A percentile compares a stretch with the other conserved stretches of the same genome.
Evolutionary conservation across 768 basidiomycete species (phyloP).

Genomic region (Pleurotus tuber-regium): DNA sequence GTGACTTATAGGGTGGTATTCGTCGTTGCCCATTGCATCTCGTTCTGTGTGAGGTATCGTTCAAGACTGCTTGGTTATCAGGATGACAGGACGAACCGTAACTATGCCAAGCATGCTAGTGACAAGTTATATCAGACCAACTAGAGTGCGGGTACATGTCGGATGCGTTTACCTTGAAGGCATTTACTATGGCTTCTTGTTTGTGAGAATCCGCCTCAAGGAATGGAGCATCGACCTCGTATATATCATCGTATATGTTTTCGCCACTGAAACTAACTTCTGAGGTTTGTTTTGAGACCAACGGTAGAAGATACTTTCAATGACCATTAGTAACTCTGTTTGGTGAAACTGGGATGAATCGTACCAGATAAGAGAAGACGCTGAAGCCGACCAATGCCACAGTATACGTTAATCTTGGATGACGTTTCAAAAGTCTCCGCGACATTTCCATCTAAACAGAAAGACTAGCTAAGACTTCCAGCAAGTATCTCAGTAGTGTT

Average conservation of each 20-base stretch:
- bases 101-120: slow-evolving; percentile 6
- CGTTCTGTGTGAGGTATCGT: background rate
- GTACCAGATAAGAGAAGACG: background rate
- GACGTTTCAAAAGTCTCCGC: background rate
- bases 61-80: background rate
- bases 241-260: background rate
- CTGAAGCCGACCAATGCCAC: background rate
- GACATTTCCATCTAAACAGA: too few species aligned
- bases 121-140: background rate
- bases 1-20: slow-evolving; percentile 83
- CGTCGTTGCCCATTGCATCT: slow-evolving; percentile 63
- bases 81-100: background rate
- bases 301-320: background rate
- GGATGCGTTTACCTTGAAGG: background rate
- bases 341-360: background rate
- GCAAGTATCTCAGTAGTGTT: too few species aligned
- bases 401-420: background rate
- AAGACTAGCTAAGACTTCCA: too few species aligned
- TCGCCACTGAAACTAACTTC: background rate
- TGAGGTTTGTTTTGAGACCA: background rate
- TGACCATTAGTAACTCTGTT: background rate
- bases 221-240: background rate
- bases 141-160: background rate
- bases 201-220: slow-evolving; percentile 1
- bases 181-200: slow-evolving; percentile 6